These are phyloP conservation scores for Knoxdaviesia capensis DNA, from an alignment of 2,329 filamentous ascomycete genomes.

Conservation along the genomic window DNA sequence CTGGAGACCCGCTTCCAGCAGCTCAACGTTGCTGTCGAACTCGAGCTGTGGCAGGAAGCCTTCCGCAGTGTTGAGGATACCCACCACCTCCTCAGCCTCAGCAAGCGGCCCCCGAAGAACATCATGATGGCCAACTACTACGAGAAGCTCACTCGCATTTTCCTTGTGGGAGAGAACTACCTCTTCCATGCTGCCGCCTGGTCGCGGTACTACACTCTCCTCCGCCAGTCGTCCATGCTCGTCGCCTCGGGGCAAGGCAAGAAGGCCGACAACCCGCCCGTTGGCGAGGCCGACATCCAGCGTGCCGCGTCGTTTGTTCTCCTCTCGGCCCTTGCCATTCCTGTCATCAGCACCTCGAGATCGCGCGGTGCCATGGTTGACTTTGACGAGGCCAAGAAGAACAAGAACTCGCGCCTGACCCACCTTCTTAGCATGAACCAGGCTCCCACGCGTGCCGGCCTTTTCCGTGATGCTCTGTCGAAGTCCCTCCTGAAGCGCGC, in stretches of 20 bases:
- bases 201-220: slow-evolving; percentile 92
- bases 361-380: slow-evolving; percentile 92
- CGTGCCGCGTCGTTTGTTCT: slow-evolving; percentile 92
- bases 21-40: slow-evolving; percentile 90
- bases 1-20: slow-evolving; percentile 97
- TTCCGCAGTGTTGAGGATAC: slow-evolving; percentile 99
- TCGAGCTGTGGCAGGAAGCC: slow-evolving; percentile 97
- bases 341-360: slow-evolving; percentile 94
- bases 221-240: slow-evolving; percentile 72
- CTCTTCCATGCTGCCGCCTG: slow-evolving; percentile 96
- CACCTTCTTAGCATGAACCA: slow-evolving; percentile 87
- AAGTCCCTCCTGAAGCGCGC: slow-evolving; percentile 88
- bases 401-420: slow-evolving; percentile 94
- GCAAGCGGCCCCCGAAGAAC: slow-evolving; percentile 96
- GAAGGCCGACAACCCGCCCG: slow-evolving; percentile 86
- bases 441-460: slow-evolving; percentile 67
- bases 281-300: slow-evolving; percentile 76
- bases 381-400: slow-evolving; percentile 91
- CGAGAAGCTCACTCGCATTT: slow-evolving; percentile 96
- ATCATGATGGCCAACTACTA: slow-evolving; percentile 99
- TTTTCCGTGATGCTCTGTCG: slow-evolving; percentile 91
- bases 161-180: slow-evolving; percentile 98
- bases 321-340: slow-evolving; percentile 87
- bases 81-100: slow-evolving; percentile 88
- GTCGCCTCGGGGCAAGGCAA: slow-evolving; percentile 70